Base-by-base conservation (phyloP, 2,329 filamentous ascomycete species). In the Colletotrichum sp. region DNA sequence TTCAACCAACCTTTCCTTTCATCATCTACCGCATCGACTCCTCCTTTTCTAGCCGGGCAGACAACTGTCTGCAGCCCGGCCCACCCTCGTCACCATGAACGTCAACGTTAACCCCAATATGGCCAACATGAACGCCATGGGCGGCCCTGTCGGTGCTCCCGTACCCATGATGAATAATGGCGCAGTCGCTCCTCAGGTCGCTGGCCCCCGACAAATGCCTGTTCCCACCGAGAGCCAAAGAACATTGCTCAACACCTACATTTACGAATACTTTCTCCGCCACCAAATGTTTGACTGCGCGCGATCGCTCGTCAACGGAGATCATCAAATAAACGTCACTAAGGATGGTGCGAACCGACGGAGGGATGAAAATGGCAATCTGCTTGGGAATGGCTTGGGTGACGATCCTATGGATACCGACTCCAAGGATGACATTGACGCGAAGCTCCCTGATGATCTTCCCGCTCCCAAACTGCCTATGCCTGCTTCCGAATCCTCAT, bases 211-310 rank as follows among this genome's bases (percentile, higher is more conserved):
- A 68, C 78, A 78, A 32, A 77, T 79, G 71, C 67, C 76, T 29
- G 67, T 73, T 59, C 75, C 78, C 19, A 71, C 77, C 78, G 87
- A 89, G 65, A 84, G 83, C 77, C 88, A 87, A 79, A 91, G 90
- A 78, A 87, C 89, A 65, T 86, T 92, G 76, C 90, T 97, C 68
- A 96, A 96, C 86, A 96, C 95, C 25, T 96, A 96, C 84, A 97
- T 97, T 79, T 97, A 96, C 89, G 95, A 97, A 82, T 96, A 97
- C 84, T 96, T 99, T 79, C 88, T 98, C 79, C 95, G 95, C 82
- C 94, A 95, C 84, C 91, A 93, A 80, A 95, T 98, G 90, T 94
- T 91, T 82, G 95, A 97, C 79, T 94, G 95, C 83, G 97, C 97
- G 79, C 92, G 95, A 80, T 90, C 93, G 65, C 89, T 98, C 76